Conservation (phyloP, 768 basidiomycete genomes). For the Rhodotorula taiwanensis region DNA sequence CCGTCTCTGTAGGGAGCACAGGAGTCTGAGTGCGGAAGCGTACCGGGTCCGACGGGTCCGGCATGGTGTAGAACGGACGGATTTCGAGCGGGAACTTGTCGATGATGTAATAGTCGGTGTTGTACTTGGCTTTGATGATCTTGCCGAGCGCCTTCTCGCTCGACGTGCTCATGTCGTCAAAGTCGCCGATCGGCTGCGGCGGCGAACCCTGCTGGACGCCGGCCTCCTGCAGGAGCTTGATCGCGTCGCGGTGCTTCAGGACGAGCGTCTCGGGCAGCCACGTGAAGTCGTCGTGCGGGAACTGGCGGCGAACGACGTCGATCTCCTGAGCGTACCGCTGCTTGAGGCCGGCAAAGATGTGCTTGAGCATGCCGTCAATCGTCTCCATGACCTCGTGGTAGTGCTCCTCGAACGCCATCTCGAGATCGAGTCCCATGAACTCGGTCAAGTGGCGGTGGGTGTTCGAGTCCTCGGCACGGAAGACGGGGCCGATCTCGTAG, state of each 20-base stretch:
- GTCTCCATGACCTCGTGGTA: constrained; percentile 96
- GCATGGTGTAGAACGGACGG: constrained; percentile 99
- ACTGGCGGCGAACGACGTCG: constrained; percentile 70
- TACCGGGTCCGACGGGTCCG: constrained; percentile 83
- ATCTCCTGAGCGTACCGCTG: constrained; percentile 75
- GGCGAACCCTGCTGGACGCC: constrained; percentile 56
- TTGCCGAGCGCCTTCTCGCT: constrained; percentile 90
- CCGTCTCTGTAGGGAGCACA: too few species aligned
- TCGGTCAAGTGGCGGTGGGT: constrained; percentile 98
- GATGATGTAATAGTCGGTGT: constrained; percentile 97
- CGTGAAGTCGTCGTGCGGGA: constrained; percentile 91
- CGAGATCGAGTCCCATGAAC: constrained; percentile 96
- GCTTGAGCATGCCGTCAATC: constrained; percentile 75
- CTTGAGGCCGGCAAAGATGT: constrained; percentile 76
- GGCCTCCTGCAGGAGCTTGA: constrained; percentile 76
- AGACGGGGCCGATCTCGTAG: constrained; percentile 90
- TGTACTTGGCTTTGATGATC: constrained; percentile 83
- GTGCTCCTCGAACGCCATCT: constrained; percentile 97
- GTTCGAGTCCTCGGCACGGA: constrained; percentile 94
- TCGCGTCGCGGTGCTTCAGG: constrained; percentile 77
- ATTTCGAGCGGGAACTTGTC: constrained; percentile 97
- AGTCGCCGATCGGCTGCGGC: constrained; percentile 51
- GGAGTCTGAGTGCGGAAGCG: background rate
- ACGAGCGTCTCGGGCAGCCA: constrained; percentile 84
- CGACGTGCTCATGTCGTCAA: constrained; percentile 93